Base-by-base conservation (phyloP, 768 basidiomycete species). In the Agrocybe chaxingu region DNA sequence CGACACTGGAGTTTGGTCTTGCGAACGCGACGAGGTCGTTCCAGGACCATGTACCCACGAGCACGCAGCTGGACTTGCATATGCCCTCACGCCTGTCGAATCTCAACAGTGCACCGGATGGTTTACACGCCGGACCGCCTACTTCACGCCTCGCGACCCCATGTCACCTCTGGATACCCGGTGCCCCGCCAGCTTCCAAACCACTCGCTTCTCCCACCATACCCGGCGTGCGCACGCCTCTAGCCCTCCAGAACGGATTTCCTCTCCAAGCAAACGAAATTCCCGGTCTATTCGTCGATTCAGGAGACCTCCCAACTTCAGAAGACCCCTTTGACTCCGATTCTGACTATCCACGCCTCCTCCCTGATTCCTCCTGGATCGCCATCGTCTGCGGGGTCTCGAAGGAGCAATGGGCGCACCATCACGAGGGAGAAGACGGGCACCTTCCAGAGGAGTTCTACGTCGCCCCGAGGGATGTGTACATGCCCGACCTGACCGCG, bases 401-500 rank as follows among this genome's bases (percentile, higher is more conserved):
- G 16, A 82, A 82, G 52, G 78, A 76, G 49, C 76, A 76, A 57
- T 77, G 78, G 72, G 70, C 40, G 18, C 41, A 58, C 16, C 59
- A 61, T 38, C 63, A 58, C 32, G 59, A 62, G 47, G 64, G 62
- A 30, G 68, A 65, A 44, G 66, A 63, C 12, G 60, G 60, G 10
- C 63, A 65, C 19, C 55, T 90, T 10, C 89, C 89, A 0, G 79
- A 83, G 8, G 74, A 76, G 12, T 89, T 92, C 67, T 92, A 78
- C 57, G 80, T 89, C 36, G 88, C 87, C 2, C 88, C 87, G 32
- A 75, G 73, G 63, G 81, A 88, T 58, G 81, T 90, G 34, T 89
- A 90, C 65, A 89, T 92, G 83, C 89, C 89, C 12, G 87, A 92
- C 64, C 63, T 92, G 54, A 88, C 81, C 24, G 86, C 85, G 1